A percentile compares a stretch with the other conserved stretches of the same genome.
Conservation (phyloP, 139 green algal genomes). For the Pleodorina starrii region DNA sequence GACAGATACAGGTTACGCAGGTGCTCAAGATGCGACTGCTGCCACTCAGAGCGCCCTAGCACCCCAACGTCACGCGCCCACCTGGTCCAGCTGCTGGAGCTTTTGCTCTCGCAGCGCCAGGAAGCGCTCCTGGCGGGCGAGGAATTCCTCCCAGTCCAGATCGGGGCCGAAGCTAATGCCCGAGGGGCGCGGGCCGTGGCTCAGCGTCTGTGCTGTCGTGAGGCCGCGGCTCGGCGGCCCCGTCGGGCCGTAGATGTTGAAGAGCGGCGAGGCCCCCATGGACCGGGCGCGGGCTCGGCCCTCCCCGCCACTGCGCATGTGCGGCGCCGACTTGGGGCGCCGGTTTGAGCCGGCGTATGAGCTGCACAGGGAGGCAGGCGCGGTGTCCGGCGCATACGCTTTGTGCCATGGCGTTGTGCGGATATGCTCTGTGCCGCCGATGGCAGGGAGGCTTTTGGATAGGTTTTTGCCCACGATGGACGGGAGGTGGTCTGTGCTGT, state of each 20-base stretch:
- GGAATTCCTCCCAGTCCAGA: conserved; percentile 57
- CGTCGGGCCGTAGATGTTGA: background rate
- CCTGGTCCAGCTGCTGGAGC: conserved; percentile 26
- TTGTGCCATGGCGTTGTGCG: background rate
- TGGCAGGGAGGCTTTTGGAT: too few species aligned
- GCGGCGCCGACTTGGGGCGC: conserved; percentile 31
- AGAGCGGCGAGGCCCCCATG: background rate
- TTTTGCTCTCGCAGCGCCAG: conserved; percentile 17
- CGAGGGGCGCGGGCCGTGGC: too few species aligned
- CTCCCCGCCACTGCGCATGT: background rate
- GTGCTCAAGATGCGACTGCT: too few species aligned
- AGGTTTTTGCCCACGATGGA: too few species aligned
- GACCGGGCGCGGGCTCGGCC: background rate
- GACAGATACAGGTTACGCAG: too few species aligned
- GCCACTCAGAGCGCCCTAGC: too few species aligned
- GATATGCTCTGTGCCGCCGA: background rate
- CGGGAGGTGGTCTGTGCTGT: background rate
- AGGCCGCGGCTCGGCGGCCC: background rate
- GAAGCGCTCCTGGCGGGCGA: conserved; percentile 49
- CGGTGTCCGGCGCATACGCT: background rate
- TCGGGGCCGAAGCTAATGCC: conserved; percentile 26
- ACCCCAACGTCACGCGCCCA: too few species aligned
- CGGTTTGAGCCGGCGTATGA: background rate
- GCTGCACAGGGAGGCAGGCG: conserved; percentile 19
- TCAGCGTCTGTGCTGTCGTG: background rate